Evolutionary conservation across 306 rosid genomes (phyloP), one percentile per base, ranked within the genome.

Genomic region (Cicer bijugum): DNA sequence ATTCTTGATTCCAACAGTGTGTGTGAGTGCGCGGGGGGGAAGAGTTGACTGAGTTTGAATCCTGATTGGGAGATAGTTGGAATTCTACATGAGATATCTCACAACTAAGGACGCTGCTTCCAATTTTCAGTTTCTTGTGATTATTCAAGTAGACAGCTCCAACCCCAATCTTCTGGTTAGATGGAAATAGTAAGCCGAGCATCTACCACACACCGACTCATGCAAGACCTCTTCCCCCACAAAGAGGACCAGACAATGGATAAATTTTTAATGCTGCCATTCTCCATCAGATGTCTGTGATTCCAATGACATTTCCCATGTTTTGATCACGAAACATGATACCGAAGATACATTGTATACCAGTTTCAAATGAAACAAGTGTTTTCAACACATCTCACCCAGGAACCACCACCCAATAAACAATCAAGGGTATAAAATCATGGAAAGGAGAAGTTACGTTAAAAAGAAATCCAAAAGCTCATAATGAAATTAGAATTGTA

Each of bases 401-500:
- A 56, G 23, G 20, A 66, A 53, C 1, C 52, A 11, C 56, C 44
- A 1, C 7, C 12, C 38, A 50, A 35, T 51, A 16, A 64, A 71
- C 38, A 35, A 38, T 33, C 37, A 50, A 65, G 68, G 14, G 35
- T 40, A 52, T 42, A 77, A 17, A 48, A 33, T 33, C 37, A 51
- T 74, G 2, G 46, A 73, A 19, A 59, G 45, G 33, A 28, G 6
- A n/a, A 65, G 19, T 23, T 17, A 40, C 4, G 4, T 11, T 12
- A 56, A 8, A 65, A 39, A 56, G 47, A 71, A 55, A 71, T 12
- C 39, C 40, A 14, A 61, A 74, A 68, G 46, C 39, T 48, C 80
- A 59, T 12, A 61, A n/a, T 5, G 9, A 67, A 45, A 28, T 37
- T 17, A 68, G 64, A 35, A 37, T 52, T 17, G 56, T 70, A 86